Percentiles rank a stretch among this genome's conserved stretches.
These are phyloP conservation scores for Durotheca rogersii DNA, from an alignment of 495 filamentous ascomycete species.

Conservation along the genomic window DNA sequence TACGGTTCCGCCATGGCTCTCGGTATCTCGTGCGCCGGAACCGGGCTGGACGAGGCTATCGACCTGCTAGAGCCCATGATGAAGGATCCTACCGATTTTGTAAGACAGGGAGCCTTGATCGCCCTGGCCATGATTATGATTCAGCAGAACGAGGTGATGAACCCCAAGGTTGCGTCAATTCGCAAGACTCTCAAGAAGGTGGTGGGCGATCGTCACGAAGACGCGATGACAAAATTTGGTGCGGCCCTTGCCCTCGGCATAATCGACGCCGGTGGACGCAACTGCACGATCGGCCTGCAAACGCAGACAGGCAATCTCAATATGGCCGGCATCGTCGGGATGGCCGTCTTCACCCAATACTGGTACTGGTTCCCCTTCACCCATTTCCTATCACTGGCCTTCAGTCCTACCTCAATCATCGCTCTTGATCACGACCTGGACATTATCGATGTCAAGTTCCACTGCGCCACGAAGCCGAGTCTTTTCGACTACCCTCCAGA, in stretches of 20 bases:
- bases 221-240: constrained; percentile 99
- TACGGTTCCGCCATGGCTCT: constrained; percentile 98
- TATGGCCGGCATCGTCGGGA: constrained; percentile 95
- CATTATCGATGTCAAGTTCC: constrained; percentile 93
- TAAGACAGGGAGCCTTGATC: constrained; percentile 95
- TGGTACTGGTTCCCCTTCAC: constrained; percentile 99
- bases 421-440: constrained; percentile 91
- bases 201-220: constrained; percentile 92
- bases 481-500: constrained; percentile 98
- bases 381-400: constrained; percentile 92
- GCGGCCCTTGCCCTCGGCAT: constrained; percentile 92
- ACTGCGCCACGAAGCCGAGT: constrained; percentile 90
- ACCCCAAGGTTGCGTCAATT: constrained; percentile 79
- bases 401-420: constrained; percentile 91
- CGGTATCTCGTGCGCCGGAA: constrained; percentile 96
- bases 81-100: constrained; percentile 98
- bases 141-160: constrained; percentile 96
- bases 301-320: constrained; percentile 98
- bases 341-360: constrained; percentile 98
- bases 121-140: constrained; percentile 95
- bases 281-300: constrained; percentile 96
- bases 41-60: constrained; percentile 93
- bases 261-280: constrained; percentile 96
- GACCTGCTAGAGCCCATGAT: constrained; percentile 98
- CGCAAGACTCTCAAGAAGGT: constrained; percentile 87